Evolutionary conservation across 352 stramenopile genomes (phyloP).

Genomic region (Pythium phragmitis): DNA sequence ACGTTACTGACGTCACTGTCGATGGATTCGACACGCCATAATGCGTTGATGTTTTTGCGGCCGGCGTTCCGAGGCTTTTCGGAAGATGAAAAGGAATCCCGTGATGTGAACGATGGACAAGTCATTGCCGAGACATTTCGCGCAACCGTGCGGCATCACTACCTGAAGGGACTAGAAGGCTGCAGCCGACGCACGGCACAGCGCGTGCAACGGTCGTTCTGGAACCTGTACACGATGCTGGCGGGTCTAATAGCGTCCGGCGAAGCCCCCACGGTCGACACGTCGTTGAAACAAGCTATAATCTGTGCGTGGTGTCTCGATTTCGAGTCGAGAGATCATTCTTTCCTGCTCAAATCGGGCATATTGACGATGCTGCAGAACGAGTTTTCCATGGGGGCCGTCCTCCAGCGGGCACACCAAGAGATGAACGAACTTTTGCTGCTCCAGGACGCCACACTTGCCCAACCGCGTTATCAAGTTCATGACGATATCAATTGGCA

Average conservation of each 20-base stretch:
- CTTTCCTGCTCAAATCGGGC: slow-evolving; percentile 74
- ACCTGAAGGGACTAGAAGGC: slow-evolving; percentile 84
- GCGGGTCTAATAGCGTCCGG: slow-evolving; percentile 45
- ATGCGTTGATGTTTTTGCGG: slow-evolving; percentile 77
- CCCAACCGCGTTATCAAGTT: background rate
- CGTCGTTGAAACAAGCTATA: slow-evolving; percentile 74
- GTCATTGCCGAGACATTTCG: slow-evolving; percentile 82
- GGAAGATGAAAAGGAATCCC: slow-evolving; percentile 80
- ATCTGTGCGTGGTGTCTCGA: slow-evolving; percentile 81
- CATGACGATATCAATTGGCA: slow-evolving; percentile 72
- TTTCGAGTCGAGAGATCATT: slow-evolving; percentile 81
- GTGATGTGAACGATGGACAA: slow-evolving; percentile 72
- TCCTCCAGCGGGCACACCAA: slow-evolving; percentile 31
- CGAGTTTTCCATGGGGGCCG: slow-evolving; percentile 69
- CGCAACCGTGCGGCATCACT: slow-evolving; percentile 83
- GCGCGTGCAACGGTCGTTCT: slow-evolving; percentile 65
- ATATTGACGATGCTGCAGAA: slow-evolving; percentile 75
- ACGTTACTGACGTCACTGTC: slow-evolving; percentile 66
- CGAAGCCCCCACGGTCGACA: slow-evolving; percentile 39
- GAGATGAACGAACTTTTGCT: slow-evolving; percentile 25
- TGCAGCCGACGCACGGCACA: slow-evolving; percentile 65
- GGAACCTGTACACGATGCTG: slow-evolving; percentile 72
- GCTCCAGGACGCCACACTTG: slow-evolving; percentile 5
- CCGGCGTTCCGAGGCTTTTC: slow-evolving; percentile 84
- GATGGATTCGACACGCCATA: slow-evolving; percentile 77